Percentiles rank a stretch among this genome's conserved stretches.
Evolutionary conservation across 352 stramenopile genomes (phyloP).

Genomic region (Phytophthora crassamura): DNA sequence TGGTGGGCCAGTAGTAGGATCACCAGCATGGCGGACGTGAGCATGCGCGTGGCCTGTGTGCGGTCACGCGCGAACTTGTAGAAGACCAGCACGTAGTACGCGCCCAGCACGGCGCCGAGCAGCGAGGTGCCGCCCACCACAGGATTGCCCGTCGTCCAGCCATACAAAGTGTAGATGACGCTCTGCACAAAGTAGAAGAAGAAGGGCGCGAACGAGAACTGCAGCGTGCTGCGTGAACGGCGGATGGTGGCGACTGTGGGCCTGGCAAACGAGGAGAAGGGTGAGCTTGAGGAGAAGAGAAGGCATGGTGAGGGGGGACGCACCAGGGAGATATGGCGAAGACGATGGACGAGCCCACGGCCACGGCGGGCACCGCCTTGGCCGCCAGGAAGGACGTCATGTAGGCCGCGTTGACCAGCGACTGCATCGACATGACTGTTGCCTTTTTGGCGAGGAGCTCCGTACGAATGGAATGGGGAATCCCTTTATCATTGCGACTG

Average conservation of each 20-base stretch:
- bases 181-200: slow-evolving; percentile 89
- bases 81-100: slow-evolving; percentile 78
- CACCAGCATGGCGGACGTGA: slow-evolving; percentile 54
- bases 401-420: slow-evolving; percentile 66
- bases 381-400: slow-evolving; percentile 74
- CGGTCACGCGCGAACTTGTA: slow-evolving; percentile 63
- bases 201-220: slow-evolving; percentile 83
- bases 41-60: slow-evolving; percentile 47
- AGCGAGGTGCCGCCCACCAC: slow-evolving; percentile 67
- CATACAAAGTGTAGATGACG: slow-evolving; percentile 86
- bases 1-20: slow-evolving; percentile 62
- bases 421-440: slow-evolving; percentile 62
- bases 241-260: slow-evolving; percentile 70
- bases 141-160: slow-evolving; percentile 61
- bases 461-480: slow-evolving; percentile 9
- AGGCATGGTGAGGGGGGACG: background rate
- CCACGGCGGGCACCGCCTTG: slow-evolving; percentile 69
- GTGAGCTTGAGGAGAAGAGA: background rate
- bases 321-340: slow-evolving; percentile 78
- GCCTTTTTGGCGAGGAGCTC: slow-evolving; percentile 18
- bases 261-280: slow-evolving; percentile 32
- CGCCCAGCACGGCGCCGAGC: slow-evolving; percentile 61
- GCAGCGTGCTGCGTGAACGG: slow-evolving; percentile 68
- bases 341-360: slow-evolving; percentile 64
- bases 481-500: background rate